Percentiles rank a stretch among this genome's conserved stretches.
phyloP scores from a whole-genome alignment of 805 yeast genomes.

The Metschnikowia dekortorum region DNA sequence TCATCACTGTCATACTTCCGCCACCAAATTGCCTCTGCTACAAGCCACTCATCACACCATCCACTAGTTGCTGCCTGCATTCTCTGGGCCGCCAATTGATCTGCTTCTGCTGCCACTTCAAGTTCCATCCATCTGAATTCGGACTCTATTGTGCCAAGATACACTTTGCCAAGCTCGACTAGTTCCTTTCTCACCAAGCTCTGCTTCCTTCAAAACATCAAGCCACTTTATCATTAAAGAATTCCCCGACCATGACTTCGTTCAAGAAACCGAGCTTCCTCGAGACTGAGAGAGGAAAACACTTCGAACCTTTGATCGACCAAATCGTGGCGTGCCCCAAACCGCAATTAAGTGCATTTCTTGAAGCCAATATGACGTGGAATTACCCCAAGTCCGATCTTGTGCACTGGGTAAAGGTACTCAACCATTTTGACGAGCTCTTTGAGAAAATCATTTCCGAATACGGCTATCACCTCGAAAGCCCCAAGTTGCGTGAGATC shows the following conservation, averaged over 20 bases:
- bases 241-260: constrained; percentile 25
- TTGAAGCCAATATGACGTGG: constrained; percentile 46
- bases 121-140: too few relatives aligned
- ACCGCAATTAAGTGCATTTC: constrained; percentile 34
- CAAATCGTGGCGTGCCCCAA: constrained; percentile 33
- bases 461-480: constrained; percentile 47
- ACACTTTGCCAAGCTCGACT: too few relatives aligned
- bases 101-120: too few relatives aligned
- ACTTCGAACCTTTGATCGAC: constrained; percentile 29
- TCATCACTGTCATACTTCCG: not conserved
- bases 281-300: constrained; percentile 26
- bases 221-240: too few relatives aligned
- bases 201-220: too few relatives aligned
- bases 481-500: constrained; percentile 46
- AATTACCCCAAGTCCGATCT: constrained; percentile 64
- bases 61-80: not conserved
- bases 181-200: too few relatives aligned
- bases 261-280: constrained; percentile 12
- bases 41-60: too few relatives aligned
- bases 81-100: not conserved
- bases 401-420: constrained; percentile 69
- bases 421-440: constrained; percentile 71
- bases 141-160: too few relatives aligned
- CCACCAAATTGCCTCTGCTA: not conserved
- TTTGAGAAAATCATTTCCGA: constrained; percentile 50